Evolutionary conservation across 495 filamentous ascomycete species (phyloP).

Genomic region (Staphylotrichum tortipilum): DNA sequence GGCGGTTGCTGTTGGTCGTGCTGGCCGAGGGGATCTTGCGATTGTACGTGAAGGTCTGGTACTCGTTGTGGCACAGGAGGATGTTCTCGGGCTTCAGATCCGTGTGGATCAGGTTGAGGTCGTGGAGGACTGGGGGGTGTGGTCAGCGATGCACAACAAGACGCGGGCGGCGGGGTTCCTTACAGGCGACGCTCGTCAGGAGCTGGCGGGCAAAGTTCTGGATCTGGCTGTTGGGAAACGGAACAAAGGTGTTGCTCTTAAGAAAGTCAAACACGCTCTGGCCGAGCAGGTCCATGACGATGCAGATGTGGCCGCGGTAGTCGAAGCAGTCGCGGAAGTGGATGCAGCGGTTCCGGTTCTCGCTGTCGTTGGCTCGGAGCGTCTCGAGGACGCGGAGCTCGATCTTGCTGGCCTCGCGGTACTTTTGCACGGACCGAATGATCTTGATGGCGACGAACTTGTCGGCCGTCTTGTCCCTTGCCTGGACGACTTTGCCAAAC

Average conservation of each 20-base stretch:
- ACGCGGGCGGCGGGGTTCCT: conserved; percentile 29
- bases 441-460: conserved; percentile 91
- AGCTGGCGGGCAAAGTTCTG: conserved; percentile 93
- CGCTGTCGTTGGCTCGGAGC: conserved; percentile 76
- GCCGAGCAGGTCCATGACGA: conserved; percentile 91
- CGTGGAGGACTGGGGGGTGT: conserved; percentile 67
- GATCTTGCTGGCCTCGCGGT: conserved; percentile 93
- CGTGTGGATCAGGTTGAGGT: conserved; percentile 95
- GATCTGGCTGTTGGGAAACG: conserved; percentile 98
- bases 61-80: conserved; percentile 76
- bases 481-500: conserved; percentile 96
- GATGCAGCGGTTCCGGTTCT: conserved; percentile 94
- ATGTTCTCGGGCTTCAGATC: conserved; percentile 99
- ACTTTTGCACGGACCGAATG: conserved; percentile 96
- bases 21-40: conserved; percentile 89
- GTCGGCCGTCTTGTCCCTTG: conserved; percentile 64
- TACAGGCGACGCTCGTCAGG: conserved; percentile 97
- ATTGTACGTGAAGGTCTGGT: conserved; percentile 96
- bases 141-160: neutral
- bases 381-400: conserved; percentile 90
- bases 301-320: conserved; percentile 95
- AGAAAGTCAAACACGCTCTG: conserved; percentile 98
- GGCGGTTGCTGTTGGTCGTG: conserved; percentile 54
- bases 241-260: conserved; percentile 87
- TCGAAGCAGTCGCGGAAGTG: conserved; percentile 97